Evolutionary conservation across 2,329 filamentous ascomycete species (phyloP), one percentile per base, ranked within the genome.

Genomic region (Fonsecaea multimorphosa): DNA sequence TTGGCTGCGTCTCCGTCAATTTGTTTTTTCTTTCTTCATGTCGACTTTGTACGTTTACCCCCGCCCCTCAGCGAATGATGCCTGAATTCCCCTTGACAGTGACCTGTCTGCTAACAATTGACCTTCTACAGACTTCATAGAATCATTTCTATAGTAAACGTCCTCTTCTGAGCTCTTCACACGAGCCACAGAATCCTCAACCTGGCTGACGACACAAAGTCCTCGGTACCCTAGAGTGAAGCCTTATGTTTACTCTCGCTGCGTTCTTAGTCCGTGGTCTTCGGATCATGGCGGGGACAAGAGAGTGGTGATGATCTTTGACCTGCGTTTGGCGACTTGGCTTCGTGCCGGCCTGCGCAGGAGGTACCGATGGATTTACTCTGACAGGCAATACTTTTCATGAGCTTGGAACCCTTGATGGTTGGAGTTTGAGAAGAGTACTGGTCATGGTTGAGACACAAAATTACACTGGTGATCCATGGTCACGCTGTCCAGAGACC

Each of bases 61-160:
- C 71, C 63, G 53, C 70, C 72, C 75, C 72, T 74, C 71, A 64
- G 74, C 70, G 5, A 14, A 24, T 24, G 44, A 49, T 27, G 44
- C 19, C 14, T 3, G 3, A 57, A 66, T 73, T 60, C 29, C 40
- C 14, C 38, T 19, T 31, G 2, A 4, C 24, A 19, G 4, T 9
- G 29, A 49, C 36, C 12, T 40, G 19, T 16, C 24, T 61, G 64
- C 65, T 70, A 62, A 70, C 59, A 29, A n/a, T 27, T 27, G 29
- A 27, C 62, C 65, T n/a, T 58, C 49, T 49, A 66, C 62, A 75
- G 75, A 81, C 78, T 81, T 80, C 79, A 81, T 80, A 92, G 91
- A 93, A 94, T 94, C 91, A 92, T 91, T 96, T 96, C 91, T 96
- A 93, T 93, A 97, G 92, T 93, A 89, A 86, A 91, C 88, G 88